Evolutionary conservation across 495 filamentous ascomycete genomes (phyloP).

Genomic region (Hypoxylon lienhwacheense): DNA sequence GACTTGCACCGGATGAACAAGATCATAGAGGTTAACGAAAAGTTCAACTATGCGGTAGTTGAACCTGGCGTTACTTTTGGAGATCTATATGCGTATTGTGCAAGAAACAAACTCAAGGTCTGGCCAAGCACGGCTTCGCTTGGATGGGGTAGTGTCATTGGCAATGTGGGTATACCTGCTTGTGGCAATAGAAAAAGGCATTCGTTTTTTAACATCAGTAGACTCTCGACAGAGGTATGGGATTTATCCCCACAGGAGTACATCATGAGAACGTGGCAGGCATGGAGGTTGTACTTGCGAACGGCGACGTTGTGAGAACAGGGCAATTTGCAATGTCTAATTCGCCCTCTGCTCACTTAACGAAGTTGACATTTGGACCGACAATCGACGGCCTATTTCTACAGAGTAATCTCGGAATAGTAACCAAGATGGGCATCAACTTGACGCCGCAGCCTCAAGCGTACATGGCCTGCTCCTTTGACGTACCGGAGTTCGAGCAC

Average conservation of each 20-base stretch:
- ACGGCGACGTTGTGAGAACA: constrained; percentile 51
- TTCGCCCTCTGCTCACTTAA: constrained; percentile 47
- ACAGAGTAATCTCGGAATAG: constrained; percentile 53
- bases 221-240: constrained; percentile 48
- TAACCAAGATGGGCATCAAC: constrained; percentile 53
- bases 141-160: constrained; percentile 60
- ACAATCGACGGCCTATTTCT: constrained; percentile 54
- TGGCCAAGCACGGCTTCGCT: constrained; percentile 59
- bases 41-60: constrained; percentile 57
- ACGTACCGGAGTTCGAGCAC: constrained; percentile 52
- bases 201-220: constrained; percentile 12
- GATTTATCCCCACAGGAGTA: constrained; percentile 51
- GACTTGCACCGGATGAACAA: constrained; percentile 60
- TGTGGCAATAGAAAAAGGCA: neutral
- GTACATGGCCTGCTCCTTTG: constrained; percentile 54
- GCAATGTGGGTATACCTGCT: constrained; percentile 48
- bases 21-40: constrained; percentile 58
- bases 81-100: constrained; percentile 56
- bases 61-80: constrained; percentile 60
- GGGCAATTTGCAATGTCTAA: constrained; percentile 53
- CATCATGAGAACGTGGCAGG: constrained; percentile 54
- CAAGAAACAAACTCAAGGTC: constrained; percentile 51
- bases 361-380: constrained; percentile 53
- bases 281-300: constrained; percentile 54
- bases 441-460: constrained; percentile 52